Base-by-base conservation (phyloP, 1,284 basidiomycete species). In the Trametes hirsuta region DNA sequence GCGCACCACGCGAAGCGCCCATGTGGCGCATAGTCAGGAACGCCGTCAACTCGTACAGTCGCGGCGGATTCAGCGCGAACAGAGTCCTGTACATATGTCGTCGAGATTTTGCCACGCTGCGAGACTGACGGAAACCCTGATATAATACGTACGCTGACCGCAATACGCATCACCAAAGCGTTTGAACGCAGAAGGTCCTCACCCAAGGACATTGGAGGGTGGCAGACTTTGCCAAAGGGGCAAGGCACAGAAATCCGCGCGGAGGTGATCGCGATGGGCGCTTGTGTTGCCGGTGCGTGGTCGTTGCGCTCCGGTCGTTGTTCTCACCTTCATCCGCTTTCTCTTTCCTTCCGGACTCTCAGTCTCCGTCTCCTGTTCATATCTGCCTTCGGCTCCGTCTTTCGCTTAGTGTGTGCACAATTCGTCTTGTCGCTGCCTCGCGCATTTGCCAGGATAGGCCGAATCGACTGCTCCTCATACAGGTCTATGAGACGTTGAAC, bases 401-500 rank as follows among this genome's bases (percentile, higher is more conserved):
- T 50, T 47, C 42, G 24, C 47, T 39, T 39, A 30, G 30, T 30
- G 4, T 30, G 30, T 30, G 30, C 55, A 48, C 40, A 24, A 24
- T 54, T 22, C 25, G 22, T 35, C 58, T 44, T 40, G 39, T 56
- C 41, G 46, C 24, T 47, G 34, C 53, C 64, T 55, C 22, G 47
- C 47, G 21, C 30, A 6, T 4, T 22, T 21, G 18, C 12, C 10
- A 21, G 21, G 22, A 35, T 24, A 55, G 59, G 56, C 49, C 61
- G 40, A 46, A 56, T 49, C 51, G 24, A 25, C 48, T 34, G 22
- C n/a, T n/a, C 39, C 61, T 59, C 61, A 61, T 63, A 62, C 61
- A 55, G 64, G 61, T 58, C 61, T 65, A 65, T 65, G 64, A 60
- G 58, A 51, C 50, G 36, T 61, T 65, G 54, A 59, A 56, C 48